Percentiles rank a stretch among this genome's conserved stretches.
Conservation (phyloP, 768 basidiomycete genomes). For the Agaricus sinodeliciosus region DNA sequence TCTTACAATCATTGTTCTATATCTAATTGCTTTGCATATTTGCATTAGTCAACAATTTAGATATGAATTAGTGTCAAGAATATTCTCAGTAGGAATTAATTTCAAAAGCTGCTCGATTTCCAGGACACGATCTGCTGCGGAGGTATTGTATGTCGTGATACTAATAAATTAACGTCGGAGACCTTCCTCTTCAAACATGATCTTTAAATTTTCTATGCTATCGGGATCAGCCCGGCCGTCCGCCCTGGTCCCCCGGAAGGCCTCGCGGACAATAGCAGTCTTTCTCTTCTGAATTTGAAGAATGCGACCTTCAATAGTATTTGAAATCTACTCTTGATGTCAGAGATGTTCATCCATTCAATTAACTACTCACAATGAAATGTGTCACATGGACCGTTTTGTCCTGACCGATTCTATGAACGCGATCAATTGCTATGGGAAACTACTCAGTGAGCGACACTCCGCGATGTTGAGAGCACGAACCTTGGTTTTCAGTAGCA, state of each 20-base stretch:
- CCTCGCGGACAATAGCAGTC: slow-evolving; percentile 80
- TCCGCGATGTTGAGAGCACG: background rate
- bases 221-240: slow-evolving; percentile 51
- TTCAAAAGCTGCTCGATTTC: too few species aligned
- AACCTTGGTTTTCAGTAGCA: slow-evolving; percentile 76
- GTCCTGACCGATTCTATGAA: slow-evolving; percentile 81
- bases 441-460: background rate
- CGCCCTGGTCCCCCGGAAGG: slow-evolving; percentile 52
- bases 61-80: too few species aligned
- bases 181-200: slow-evolving; percentile 58
- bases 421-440: slow-evolving; percentile 68
- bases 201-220: slow-evolving; percentile 75
- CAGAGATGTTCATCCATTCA: background rate
- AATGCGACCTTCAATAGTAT: slow-evolving; percentile 78
- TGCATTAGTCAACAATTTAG: too few species aligned
- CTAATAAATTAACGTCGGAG: background rate
- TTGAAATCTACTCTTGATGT: slow-evolving; percentile 39
- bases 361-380: slow-evolving; percentile 54
- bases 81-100: too few species aligned
- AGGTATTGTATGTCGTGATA: background rate
- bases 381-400: slow-evolving; percentile 79
- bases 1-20: too few species aligned
- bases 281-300: slow-evolving; percentile 81
- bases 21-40: too few species aligned
- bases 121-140: background rate